Percentiles rank a stretch among this genome's conserved stretches.
Conservation (phyloP, 2,329 filamentous ascomycete genomes). For the Myriosclerotinia duriaeana region DNA sequence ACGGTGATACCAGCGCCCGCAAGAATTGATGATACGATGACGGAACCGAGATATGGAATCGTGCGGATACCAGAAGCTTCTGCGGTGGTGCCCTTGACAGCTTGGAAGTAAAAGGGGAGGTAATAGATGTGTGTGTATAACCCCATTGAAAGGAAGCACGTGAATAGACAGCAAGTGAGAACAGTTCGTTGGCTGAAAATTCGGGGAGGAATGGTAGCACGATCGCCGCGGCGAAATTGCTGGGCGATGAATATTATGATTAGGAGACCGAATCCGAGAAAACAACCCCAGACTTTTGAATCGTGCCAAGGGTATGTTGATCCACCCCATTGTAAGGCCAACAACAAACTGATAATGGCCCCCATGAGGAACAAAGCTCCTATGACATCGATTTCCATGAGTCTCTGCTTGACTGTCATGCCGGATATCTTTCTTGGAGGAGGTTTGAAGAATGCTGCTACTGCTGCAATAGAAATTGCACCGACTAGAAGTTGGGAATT, state of each 20-base stretch:
- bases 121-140: slow-evolving; percentile 45
- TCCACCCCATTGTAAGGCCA: slow-evolving; percentile 52
- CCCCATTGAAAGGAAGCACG: slow-evolving; percentile 42
- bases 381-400: slow-evolving; percentile 50
- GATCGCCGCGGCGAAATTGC: slow-evolving; percentile 48
- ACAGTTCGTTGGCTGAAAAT: slow-evolving; percentile 46
- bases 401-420: slow-evolving; percentile 41
- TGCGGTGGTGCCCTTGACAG: slow-evolving; percentile 45
- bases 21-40: slow-evolving; percentile 46
- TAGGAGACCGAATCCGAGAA: slow-evolving; percentile 44
- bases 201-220: slow-evolving; percentile 52
- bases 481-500: slow-evolving; percentile 45
- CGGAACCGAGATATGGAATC: slow-evolving; percentile 47
- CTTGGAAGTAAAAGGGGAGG: slow-evolving; percentile 54
- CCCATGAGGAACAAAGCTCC: slow-evolving; percentile 50
- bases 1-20: slow-evolving; percentile 45
- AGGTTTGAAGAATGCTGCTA: slow-evolving; percentile 48
- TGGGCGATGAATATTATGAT: slow-evolving; percentile 43
- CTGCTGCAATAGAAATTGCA: slow-evolving; percentile 42
- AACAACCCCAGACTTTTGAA: slow-evolving; percentile 46
- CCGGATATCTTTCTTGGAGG: slow-evolving; percentile 40
- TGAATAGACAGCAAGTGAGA: slow-evolving; percentile 40
- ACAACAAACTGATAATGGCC: slow-evolving; percentile 46
- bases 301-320: slow-evolving; percentile 47
- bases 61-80: slow-evolving; percentile 45